Percentiles rank a stretch among this genome's conserved stretches.
These are phyloP conservation scores for Adansonia grandidieri DNA, from an alignment of 441 rosid species.

Conservation along the genomic window DNA sequence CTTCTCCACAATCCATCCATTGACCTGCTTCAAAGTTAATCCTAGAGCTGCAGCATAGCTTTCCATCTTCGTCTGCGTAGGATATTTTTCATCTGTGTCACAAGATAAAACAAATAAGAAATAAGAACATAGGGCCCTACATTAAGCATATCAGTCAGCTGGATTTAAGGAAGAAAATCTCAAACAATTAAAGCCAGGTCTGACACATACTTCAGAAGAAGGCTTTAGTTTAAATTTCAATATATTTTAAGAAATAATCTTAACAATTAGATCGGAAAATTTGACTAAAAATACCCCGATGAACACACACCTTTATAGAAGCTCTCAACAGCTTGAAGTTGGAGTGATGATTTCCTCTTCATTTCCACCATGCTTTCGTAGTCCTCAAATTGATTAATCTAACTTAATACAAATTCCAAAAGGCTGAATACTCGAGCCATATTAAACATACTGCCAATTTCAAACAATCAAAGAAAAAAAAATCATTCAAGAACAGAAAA, in stretches of 20 bases:
- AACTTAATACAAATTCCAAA: conserved; percentile 30
- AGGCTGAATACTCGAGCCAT: conserved; percentile 34
- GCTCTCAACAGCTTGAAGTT: conserved; percentile 68
- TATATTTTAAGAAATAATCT: conserved; percentile 13
- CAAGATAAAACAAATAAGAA: conserved; percentile 29
- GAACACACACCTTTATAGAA: conserved; percentile 57
- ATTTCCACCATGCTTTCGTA: conserved; percentile 36
- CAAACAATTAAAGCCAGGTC: background rate
- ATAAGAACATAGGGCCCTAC: background rate
- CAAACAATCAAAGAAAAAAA: conserved; percentile 14
- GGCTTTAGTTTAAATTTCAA: background rate
- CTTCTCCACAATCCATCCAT: conserved; percentile 74
- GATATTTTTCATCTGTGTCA: conserved; percentile 65
- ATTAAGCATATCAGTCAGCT: background rate
- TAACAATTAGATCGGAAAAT: background rate
- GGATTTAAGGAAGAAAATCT: conserved; percentile 19
- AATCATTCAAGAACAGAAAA: background rate
- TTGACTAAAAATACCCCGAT: background rate
- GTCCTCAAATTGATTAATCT: conserved; percentile 21
- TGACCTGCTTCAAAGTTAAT: conserved; percentile 75
- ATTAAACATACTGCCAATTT: conserved; percentile 34
- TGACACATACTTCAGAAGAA: background rate
- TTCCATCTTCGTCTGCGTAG: conserved; percentile 53
- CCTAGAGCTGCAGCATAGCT: conserved; percentile 56
- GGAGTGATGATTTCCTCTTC: conserved; percentile 74